Conservation (phyloP, 1,284 basidiomycete species). For the Fomitopsis pinicola region DNA sequence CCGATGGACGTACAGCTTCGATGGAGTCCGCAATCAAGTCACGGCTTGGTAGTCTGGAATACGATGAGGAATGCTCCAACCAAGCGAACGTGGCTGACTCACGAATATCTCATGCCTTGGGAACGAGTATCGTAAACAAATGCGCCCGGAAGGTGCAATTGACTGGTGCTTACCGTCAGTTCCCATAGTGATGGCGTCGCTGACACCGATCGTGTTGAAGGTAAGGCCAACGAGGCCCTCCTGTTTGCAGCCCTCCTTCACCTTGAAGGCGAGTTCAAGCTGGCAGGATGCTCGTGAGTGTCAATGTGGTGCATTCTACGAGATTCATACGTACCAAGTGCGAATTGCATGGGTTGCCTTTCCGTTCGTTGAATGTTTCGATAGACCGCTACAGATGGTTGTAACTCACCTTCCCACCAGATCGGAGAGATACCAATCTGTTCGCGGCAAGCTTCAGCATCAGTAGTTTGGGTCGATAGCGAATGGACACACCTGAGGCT, state of each 20-base stretch:
- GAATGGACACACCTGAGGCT: constrained; percentile 57
- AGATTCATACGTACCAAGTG: constrained; percentile 53
- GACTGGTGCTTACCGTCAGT: constrained; percentile 56
- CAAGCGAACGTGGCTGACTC: constrained; percentile 23
- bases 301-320: no score
- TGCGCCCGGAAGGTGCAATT: not conserved
- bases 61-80: not conserved
- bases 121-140: not conserved
- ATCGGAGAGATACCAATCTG: constrained; percentile 82
- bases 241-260: constrained; percentile 74
- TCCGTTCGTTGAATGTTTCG: not conserved
- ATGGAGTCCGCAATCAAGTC: constrained; percentile 91
- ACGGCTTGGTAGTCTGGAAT: constrained; percentile 72
- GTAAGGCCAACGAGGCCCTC: constrained; percentile 74
- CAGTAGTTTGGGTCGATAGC: not conserved
- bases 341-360: constrained; percentile 79
- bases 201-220: constrained; percentile 80
- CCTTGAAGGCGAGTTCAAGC: constrained; percentile 72
- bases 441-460: constrained; percentile 6
- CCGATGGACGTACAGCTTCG: constrained; percentile 58
- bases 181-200: constrained; percentile 82
- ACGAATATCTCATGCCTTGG: constrained; percentile 79
- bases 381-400: not conserved
- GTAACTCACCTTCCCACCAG: constrained; percentile 78
- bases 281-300: constrained; percentile 22